phyloP scores from a whole-genome alignment of 1,139 yeast species.

The Hanseniaspora sp. region DNA sequence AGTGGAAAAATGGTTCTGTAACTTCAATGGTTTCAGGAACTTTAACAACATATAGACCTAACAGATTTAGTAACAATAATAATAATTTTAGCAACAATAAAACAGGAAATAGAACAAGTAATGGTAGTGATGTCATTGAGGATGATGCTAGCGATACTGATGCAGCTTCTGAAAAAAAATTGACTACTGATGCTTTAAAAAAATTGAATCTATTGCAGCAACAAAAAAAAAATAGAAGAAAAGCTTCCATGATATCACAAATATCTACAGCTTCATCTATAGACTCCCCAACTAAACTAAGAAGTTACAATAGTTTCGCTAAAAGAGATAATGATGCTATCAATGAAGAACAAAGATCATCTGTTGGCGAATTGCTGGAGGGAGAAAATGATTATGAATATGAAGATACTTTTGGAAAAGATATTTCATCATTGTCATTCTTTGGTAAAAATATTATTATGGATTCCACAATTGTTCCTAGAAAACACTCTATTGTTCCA shows the following conservation, averaged over 20 bases:
- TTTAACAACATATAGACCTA: constrained; percentile 7
- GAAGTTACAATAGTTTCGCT: constrained; percentile 5
- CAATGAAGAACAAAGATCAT: constrained; percentile 1
- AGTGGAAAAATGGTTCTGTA: constrained; percentile 17
- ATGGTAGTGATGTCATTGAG: constrained; percentile 20
- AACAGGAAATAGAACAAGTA: neutral
- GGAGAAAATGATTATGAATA: neutral
- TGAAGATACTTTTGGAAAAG: constrained; percentile 9
- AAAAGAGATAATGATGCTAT: constrained; percentile 12
- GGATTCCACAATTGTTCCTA: constrained; percentile 19
- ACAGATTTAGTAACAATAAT: constrained; percentile 2
- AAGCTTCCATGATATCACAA: constrained; percentile 12
- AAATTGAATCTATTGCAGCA: constrained; percentile 28
- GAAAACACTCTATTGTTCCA: constrained; percentile 16
- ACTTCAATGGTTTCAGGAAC: constrained; percentile 18
- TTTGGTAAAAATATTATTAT: constrained; percentile 21
- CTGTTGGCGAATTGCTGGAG: constrained; percentile 1
- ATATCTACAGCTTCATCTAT: constrained; percentile 11
- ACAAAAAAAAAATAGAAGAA: constrained; percentile 10
- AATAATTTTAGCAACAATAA: neutral
- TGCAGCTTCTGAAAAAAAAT: constrained; percentile 23
- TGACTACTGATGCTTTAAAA: constrained; percentile 34
- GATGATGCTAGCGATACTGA: constrained; percentile 26
- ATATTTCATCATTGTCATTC: constrained; percentile 17
- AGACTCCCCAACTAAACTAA: constrained; percentile 9